These are phyloP conservation scores for Teratosphaeria destructans DNA, from an alignment of 2,329 filamentous ascomycete genomes.

Conservation along the genomic window DNA sequence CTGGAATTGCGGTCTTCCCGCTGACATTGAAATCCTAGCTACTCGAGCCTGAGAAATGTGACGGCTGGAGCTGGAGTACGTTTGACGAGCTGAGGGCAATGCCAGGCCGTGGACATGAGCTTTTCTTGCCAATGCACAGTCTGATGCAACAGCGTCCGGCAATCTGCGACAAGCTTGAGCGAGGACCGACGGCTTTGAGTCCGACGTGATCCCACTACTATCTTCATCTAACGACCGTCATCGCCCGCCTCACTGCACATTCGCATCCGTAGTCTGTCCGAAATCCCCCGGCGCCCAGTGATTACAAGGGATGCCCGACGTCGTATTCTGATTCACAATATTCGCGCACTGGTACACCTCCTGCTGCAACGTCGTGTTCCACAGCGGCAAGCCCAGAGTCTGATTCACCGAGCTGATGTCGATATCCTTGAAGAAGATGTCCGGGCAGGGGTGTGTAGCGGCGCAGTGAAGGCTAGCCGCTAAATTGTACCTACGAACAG, in stretches of 20 bases:
- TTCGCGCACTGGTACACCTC: conserved; percentile 6
- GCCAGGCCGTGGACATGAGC: conserved; percentile 13
- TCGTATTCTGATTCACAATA: conserved; percentile 6
- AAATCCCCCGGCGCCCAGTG: conserved; percentile 5
- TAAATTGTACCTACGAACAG: background rate
- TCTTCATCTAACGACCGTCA: background rate
- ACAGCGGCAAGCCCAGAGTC: conserved; percentile 4
- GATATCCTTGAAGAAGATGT: conserved; percentile 1
- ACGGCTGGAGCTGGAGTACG: conserved; percentile 43
- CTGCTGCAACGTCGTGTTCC: conserved; percentile 4
- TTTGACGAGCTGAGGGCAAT: conserved; percentile 25
- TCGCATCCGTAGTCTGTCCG: background rate
- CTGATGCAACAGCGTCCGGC: conserved; percentile 32
- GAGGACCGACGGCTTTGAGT: background rate
- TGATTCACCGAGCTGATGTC: conserved; percentile 3
- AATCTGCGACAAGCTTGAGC: background rate
- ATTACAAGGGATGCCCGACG: conserved; percentile 5
- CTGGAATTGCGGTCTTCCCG: background rate
- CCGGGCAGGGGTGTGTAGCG: background rate
- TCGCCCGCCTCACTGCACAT: background rate
- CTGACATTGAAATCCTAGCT: conserved; percentile 11
- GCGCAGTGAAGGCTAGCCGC: conserved; percentile 3
- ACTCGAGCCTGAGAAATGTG: conserved; percentile 45
- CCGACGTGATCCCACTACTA: background rate
- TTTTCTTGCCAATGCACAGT: conserved; percentile 41